These are phyloP conservation scores for Vitis labrusca DNA, from an alignment of 164 flowering plant species.

Conservation along the genomic window DNA sequence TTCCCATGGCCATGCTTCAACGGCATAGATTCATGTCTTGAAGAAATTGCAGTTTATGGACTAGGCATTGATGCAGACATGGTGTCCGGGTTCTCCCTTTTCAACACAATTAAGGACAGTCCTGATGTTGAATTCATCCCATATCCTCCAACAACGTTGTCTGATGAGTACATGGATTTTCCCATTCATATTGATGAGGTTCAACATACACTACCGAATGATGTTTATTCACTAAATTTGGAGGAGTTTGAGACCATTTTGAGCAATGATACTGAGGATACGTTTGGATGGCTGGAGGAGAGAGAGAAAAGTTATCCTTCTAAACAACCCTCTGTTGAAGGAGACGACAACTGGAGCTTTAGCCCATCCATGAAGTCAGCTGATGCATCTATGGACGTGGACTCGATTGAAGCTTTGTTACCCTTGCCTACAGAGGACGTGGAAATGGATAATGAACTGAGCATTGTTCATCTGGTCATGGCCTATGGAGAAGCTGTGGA, in stretches of 20 bases:
- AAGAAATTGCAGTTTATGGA: conserved; percentile 14
- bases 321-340: conserved; percentile 1
- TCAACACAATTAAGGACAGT: conserved; percentile 16
- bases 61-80: conserved; percentile 11
- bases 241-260: conserved; percentile 16
- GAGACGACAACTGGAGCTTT: conserved; percentile 20
- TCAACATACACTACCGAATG: neutral
- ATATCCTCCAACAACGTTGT: conserved; percentile 3
- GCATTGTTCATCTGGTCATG: conserved; percentile 41
- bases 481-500: conserved; percentile 63
- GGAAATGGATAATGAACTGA: conserved; percentile 28
- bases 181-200: conserved; percentile 5
- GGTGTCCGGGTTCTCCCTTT: conserved; percentile 24
- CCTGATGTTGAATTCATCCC: conserved; percentile 16
- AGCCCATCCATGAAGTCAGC: conserved; percentile 8
- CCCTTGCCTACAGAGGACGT: conserved; percentile 27
- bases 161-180: conserved; percentile 3
- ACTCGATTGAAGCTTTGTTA: conserved; percentile 11
- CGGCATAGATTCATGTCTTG: conserved; percentile 12
- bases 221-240: conserved; percentile 7
- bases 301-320: conserved; percentile 20
- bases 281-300: conserved; percentile 15
- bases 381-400: conserved; percentile 6
- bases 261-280: conserved; percentile 9
- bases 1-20: conserved; percentile 27